phyloP scores from a whole-genome alignment of 768 basidiomycete genomes.

The Mycena indigotica region DNA sequence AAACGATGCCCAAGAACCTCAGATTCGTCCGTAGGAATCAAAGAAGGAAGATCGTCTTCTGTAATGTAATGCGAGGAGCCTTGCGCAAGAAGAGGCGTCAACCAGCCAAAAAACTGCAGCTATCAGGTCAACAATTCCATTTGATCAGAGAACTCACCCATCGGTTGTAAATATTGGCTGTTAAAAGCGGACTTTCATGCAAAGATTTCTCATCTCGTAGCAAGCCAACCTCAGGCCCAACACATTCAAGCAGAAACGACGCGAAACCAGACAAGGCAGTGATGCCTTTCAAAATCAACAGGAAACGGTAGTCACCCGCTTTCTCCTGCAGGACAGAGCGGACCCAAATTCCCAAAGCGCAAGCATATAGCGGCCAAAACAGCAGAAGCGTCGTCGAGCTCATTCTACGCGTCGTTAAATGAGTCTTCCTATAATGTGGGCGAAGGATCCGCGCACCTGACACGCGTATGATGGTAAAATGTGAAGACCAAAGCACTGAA shows the following conservation, averaged over 20 bases:
- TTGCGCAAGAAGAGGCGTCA: slow-evolving; percentile 77
- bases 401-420: slow-evolving; percentile 42
- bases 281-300: slow-evolving; percentile 48
- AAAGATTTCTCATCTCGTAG: slow-evolving; percentile 35
- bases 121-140: not conserved
- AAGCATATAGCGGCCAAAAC: slow-evolving; percentile 77
- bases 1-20: slow-evolving; percentile 65
- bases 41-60: slow-evolving; percentile 82
- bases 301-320: slow-evolving; percentile 33
- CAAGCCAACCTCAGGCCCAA: slow-evolving; percentile 60
- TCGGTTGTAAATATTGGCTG: slow-evolving; percentile 79
- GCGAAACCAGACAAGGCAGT: slow-evolving; percentile 49
- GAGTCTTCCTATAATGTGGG: not conserved
- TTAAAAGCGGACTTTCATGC: slow-evolving; percentile 69
- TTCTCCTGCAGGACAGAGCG: slow-evolving; percentile 51
- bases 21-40: slow-evolving; percentile 70
- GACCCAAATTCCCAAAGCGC: slow-evolving; percentile 54
- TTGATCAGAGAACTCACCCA: slow-evolving; percentile 48
- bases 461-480: slow-evolving; percentile 67
- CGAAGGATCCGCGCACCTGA: not conserved
- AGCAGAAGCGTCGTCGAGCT: slow-evolving; percentile 76
- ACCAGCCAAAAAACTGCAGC: slow-evolving; percentile 75
- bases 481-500: slow-evolving; percentile 53
- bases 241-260: slow-evolving; percentile 66
- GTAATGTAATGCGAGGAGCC: slow-evolving; percentile 69